Conservation (phyloP, 108 stramenopile genomes). For the Skeletonema tropicum region DNA sequence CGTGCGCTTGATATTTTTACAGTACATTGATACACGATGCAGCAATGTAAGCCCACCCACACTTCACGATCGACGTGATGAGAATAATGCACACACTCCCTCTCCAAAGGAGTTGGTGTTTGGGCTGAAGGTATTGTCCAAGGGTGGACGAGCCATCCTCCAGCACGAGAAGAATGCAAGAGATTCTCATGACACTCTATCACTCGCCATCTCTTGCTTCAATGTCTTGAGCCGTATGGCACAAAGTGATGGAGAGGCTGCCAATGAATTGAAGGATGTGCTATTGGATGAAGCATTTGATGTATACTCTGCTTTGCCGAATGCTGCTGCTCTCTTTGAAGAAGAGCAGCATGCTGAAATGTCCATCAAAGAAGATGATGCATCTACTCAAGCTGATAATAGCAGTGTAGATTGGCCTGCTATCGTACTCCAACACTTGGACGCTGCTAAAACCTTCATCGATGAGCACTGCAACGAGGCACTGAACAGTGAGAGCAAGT, state of each 20-base stretch:
- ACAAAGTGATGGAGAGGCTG: conserved; percentile 27
- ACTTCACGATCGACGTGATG: not conserved
- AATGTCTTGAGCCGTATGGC: conserved; percentile 30
- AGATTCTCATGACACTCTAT: conserved; percentile 29
- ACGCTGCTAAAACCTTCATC: conserved; percentile 29
- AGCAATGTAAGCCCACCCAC: conserved; percentile 28
- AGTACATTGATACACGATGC: conserved; percentile 44
- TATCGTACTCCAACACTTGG: conserved; percentile 30
- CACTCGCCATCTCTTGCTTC: conserved; percentile 41
- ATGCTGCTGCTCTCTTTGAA: conserved; percentile 43
- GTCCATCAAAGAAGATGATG: not conserved
- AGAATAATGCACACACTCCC: not conserved
- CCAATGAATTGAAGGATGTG: conserved; percentile 20
- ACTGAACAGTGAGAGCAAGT: conserved; percentile 6
- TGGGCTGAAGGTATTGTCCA: conserved; percentile 39
- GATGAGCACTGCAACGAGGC: conserved; percentile 24
- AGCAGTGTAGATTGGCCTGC: conserved; percentile 20
- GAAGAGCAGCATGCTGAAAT: not conserved
- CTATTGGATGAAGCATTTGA: conserved; percentile 52
- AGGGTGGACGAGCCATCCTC: conserved; percentile 46
- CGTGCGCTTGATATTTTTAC: conserved; percentile 42
- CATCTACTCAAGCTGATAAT: not conserved
- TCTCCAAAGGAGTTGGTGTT: conserved; percentile 39
- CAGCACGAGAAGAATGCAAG: conserved; percentile 27
- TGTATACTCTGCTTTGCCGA: conserved; percentile 22